Conservation (phyloP, 257 asterid genomes). For the Gynochthodes officinalis region DNA sequence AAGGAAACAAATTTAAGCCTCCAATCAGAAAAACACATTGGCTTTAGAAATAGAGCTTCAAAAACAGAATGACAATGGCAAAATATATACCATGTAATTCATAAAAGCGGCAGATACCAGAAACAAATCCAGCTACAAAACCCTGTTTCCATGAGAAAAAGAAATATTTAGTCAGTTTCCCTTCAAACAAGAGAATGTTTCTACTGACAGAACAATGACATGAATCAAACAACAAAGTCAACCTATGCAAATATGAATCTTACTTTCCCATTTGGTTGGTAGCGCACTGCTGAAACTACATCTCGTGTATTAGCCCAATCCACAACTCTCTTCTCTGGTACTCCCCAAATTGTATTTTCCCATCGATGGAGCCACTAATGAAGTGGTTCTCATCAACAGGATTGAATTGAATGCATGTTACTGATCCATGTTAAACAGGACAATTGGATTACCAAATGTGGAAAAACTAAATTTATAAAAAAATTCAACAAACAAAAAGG, state of each 20-base stretch:
- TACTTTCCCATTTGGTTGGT: constrained; percentile 80
- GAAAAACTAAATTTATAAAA: too few species aligned
- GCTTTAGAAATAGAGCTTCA: background rate
- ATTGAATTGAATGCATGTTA: constrained; percentile 79
- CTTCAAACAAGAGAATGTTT: background rate
- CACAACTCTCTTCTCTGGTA: constrained; percentile 48
- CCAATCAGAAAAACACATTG: background rate
- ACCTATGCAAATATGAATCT: constrained; percentile 2
- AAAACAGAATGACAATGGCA: background rate
- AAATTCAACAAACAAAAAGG: background rate
- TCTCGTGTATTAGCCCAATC: constrained; percentile 60
- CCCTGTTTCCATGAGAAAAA: constrained; percentile 43
- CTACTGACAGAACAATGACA: background rate
- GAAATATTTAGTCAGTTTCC: background rate
- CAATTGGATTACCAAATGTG: too few species aligned
- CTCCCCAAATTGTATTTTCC: constrained; percentile 82
- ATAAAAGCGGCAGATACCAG: constrained; percentile 74
- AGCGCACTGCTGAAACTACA: constrained; percentile 64
- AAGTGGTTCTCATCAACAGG: constrained; percentile 68
- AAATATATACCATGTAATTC: constrained; percentile 43
- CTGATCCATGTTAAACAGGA: constrained; percentile 36
- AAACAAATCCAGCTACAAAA: constrained; percentile 61
- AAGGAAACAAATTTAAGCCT: constrained; percentile 12
- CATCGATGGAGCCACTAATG: constrained; percentile 79
- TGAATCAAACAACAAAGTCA: background rate